Evolutionary conservation across 768 basidiomycete species (phyloP).

Genomic region (Lactarius tabidus): DNA sequence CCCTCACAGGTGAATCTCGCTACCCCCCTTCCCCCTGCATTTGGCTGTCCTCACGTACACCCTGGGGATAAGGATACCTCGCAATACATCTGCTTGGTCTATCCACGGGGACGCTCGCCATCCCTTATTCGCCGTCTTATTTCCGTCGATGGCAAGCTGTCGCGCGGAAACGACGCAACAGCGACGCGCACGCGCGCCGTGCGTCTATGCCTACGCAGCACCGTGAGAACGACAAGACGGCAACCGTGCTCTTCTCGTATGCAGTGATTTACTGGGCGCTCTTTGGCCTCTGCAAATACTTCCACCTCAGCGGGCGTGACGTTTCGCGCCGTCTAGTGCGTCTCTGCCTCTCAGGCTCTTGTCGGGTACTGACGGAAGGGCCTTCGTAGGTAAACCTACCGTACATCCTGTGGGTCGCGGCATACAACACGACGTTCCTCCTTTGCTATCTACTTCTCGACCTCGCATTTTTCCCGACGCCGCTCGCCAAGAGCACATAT

Average conservation of each 20-base stretch:
- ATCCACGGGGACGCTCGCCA: conserved; percentile 71
- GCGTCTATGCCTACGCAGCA: conserved; percentile 28
- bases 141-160: conserved; percentile 51
- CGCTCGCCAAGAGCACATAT: conserved; percentile 33
- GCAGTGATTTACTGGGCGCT: conserved; percentile 73
- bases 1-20: conserved; percentile 54
- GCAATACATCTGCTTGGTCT: conserved; percentile 86
- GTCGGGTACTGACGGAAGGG: not conserved
- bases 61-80: conserved; percentile 63
- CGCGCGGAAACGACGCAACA: conserved; percentile 11
- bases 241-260: conserved; percentile 73
- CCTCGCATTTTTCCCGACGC: conserved; percentile 57
- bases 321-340: conserved; percentile 64
- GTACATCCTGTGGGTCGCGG: conserved; percentile 86
- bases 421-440: conserved; percentile 84
- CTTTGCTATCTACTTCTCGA: conserved; percentile 78
- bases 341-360: conserved; percentile 16
- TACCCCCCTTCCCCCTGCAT: not conserved
- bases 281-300: conserved; percentile 38
- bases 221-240: conserved; percentile 68
- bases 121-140: conserved; percentile 73
- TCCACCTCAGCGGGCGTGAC: conserved; percentile 34
- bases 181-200: conserved; percentile 26
- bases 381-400: conserved; percentile 72
- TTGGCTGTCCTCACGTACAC: not conserved